Percentiles rank a stretch among this genome's conserved stretches.
These are phyloP conservation scores for Moelleriella libera DNA, from an alignment of 2,329 filamentous ascomycete genomes.

Conservation along the genomic window DNA sequence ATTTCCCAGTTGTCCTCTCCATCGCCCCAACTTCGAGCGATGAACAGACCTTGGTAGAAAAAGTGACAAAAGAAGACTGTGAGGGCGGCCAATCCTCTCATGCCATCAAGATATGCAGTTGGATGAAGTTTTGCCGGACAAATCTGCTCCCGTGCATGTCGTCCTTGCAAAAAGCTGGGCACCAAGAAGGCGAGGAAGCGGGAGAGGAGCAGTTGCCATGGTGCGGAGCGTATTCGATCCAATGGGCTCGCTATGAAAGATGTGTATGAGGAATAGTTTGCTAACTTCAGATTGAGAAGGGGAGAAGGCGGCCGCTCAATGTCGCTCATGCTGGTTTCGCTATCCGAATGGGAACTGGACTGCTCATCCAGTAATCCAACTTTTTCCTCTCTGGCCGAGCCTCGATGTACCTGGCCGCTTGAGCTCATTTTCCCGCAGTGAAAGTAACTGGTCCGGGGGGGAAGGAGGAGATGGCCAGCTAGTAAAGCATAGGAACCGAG, in stretches of 20 bases:
- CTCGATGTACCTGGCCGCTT: slow-evolving; percentile 18
- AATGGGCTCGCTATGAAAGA: slow-evolving; percentile 9
- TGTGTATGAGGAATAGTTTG: slow-evolving; percentile 5
- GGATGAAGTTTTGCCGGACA: slow-evolving; percentile 29
- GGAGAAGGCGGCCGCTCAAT: slow-evolving; percentile 11
- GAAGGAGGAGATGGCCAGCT: neutral
- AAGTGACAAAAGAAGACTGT: slow-evolving; percentile 44
- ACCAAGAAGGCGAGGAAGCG: slow-evolving; percentile 29
- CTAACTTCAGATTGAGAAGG: slow-evolving; percentile 7
- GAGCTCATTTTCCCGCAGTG: slow-evolving; percentile 24
- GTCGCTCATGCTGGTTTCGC: slow-evolving; percentile 23
- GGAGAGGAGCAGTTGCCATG: slow-evolving; percentile 22
- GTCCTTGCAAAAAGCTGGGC: slow-evolving; percentile 37
- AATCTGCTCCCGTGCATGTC: slow-evolving; percentile 24
- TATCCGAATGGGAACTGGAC: slow-evolving; percentile 27
- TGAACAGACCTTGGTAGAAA: slow-evolving; percentile 35
- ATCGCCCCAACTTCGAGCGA: slow-evolving; percentile 35
- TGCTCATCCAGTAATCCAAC: slow-evolving; percentile 29
- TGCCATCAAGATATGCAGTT: slow-evolving; percentile 43
- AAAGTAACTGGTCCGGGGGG: neutral
- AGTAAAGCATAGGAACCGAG: neutral
- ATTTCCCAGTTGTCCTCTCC: slow-evolving; percentile 27
- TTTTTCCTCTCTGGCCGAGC: slow-evolving; percentile 28
- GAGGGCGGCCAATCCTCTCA: slow-evolving; percentile 40
- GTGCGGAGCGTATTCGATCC: slow-evolving; percentile 15